Conservation (phyloP, 2,329 filamentous ascomycete species). For the Colletotrichum zoysiae region DNA sequence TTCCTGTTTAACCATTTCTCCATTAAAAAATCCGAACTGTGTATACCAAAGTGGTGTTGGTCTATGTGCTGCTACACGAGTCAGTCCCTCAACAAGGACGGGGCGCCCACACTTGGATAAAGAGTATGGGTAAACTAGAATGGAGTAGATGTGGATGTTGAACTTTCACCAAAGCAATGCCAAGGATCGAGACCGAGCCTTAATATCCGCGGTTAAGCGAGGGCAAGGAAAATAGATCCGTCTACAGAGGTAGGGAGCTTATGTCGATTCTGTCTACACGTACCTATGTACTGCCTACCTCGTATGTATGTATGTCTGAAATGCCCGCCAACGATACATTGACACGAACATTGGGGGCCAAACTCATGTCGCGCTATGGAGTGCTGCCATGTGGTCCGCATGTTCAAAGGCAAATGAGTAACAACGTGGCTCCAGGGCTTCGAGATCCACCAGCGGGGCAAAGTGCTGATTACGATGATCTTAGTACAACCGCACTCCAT, state of each 20-base stretch:
- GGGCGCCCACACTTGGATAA: conserved; percentile 1
- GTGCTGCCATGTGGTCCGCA: neutral
- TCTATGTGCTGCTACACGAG: conserved; percentile 6
- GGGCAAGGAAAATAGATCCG: no score
- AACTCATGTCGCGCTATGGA: neutral
- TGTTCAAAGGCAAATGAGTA: neutral
- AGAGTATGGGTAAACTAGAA: neutral
- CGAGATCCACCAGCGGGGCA: conserved; percentile 28
- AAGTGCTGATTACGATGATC: conserved; percentile 34
- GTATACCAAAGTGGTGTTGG: conserved; percentile 21
- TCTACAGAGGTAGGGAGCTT: neutral
- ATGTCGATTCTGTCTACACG: conserved; percentile 1
- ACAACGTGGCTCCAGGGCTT: conserved; percentile 6
- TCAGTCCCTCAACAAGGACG: conserved; percentile 24
- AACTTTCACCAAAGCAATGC: conserved; percentile 12
- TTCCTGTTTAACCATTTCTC: neutral
- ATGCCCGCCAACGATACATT: neutral
- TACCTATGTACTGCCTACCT: neutral
- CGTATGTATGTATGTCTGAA: neutral
- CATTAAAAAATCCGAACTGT: conserved; percentile 4
- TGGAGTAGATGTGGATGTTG: conserved; percentile 23
- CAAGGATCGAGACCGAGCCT: conserved; percentile 28
- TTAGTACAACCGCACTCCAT: neutral
- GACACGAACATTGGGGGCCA: neutral
- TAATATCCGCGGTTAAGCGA: conserved; percentile 16